Base-by-base conservation (phyloP, 1,284 basidiomycete species). In the Moniliophthora roreri region DNA sequence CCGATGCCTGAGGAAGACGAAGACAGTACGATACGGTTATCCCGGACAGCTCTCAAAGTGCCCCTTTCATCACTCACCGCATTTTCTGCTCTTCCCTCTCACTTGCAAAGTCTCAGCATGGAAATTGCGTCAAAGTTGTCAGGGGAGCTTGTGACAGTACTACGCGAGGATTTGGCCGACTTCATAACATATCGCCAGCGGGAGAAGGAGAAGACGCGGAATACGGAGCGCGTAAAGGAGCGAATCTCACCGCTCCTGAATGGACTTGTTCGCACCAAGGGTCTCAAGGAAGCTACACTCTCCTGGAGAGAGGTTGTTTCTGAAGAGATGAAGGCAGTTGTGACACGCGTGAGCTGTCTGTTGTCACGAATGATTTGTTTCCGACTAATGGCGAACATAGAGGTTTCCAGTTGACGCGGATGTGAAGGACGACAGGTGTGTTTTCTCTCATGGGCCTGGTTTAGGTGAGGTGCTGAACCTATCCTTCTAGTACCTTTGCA, bases 291-390 rank as follows among this genome's bases (percentile, higher is more conserved):
- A 47, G 82, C 89, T 0, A 75, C 87, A 13, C 62, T 78, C 1
- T 82, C 85, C 11, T 98, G 94, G 90, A 76, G 89, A 58, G 87
- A 91, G 42, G 81, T 83, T 1, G 89, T 88, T 9, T 73, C 93
- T 53, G 72, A 71, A 9, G 85, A 90, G 53, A 76, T 95, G 20
- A 26, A 28, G 13, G 28, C 11, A 28, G n/a, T 23, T 13, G 44
- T 46, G 24, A 28, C 28, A 16, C 11, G 44, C 21, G 28, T 28
- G n/a, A 23, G n/a, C 16, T 32, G 55, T 51, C 34, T 36, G 10
- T 52, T 60, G 45, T n/a, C n/a, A n/a, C 44, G 47, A 47, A 51
- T 45, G 45, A 54, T 49, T 18, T 50, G 28, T 13, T 10, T 36
- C 13, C 34, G 20, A 44, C 24, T 5, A 39, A 39, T 28, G 15